Conservation (phyloP, 2,329 filamentous ascomycete genomes). For the Pseudocercospora macadamiae region DNA sequence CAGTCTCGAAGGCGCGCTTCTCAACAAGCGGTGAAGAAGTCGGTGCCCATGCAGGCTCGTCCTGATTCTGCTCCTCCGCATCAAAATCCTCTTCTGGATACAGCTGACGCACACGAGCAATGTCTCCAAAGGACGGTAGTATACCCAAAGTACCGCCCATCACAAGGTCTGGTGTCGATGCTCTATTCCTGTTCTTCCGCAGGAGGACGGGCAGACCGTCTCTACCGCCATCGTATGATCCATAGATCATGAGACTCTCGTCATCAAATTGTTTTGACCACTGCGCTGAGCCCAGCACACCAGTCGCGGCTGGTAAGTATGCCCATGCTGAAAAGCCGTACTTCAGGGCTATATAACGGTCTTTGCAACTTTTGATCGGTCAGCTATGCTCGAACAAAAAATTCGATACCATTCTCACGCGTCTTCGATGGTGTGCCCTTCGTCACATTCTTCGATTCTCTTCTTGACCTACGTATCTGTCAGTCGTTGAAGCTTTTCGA, state of each 20-base stretch:
- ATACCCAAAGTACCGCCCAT: not conserved
- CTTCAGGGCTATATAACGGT: not conserved
- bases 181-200: not conserved
- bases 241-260: not conserved
- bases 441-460: not conserved
- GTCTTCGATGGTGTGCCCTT: not conserved
- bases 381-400: not conserved
- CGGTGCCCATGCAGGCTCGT: not conserved
- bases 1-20: not conserved
- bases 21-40: not conserved
- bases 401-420: not conserved
- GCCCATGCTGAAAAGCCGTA: not conserved
- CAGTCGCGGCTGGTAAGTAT: not conserved
- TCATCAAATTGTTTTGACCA: not conserved
- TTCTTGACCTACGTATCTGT: not conserved
- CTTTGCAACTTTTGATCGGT: not conserved
- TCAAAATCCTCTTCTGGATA: not conserved
- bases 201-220: not conserved
- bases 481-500: not conserved
- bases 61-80: not conserved
- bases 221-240: not conserved
- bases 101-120: not conserved
- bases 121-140: not conserved
- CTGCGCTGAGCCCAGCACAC: not conserved
- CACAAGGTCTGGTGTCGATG: not conserved